phyloP scores from a whole-genome alignment of 179 eudicot genomes.

The Heliamphora ciliata region DNA sequence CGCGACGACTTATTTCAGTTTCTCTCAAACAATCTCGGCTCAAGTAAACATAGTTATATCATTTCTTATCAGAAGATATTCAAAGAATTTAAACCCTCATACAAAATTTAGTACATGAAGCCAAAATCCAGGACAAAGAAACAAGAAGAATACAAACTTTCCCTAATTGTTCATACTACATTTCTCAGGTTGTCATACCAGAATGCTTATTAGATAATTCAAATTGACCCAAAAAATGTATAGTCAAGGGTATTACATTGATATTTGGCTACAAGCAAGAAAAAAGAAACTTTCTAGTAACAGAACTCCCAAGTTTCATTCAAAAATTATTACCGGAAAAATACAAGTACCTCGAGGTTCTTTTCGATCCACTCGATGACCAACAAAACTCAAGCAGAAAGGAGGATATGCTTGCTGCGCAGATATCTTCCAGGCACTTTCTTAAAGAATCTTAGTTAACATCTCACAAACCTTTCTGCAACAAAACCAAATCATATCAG shows the following conservation, averaged over 20 bases:
- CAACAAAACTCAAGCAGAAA: conserved; percentile 6
- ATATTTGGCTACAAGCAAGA: background rate
- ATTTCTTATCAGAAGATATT: background rate
- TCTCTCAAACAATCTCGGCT: background rate
- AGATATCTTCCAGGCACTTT: background rate
- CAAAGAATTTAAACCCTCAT: background rate
- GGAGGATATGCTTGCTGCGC: background rate
- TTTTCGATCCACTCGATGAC: background rate
- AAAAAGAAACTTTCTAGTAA: background rate
- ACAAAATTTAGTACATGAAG: background rate
- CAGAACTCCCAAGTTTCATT: background rate
- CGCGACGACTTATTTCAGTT: background rate
- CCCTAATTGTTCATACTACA: background rate
- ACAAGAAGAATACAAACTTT: no score
- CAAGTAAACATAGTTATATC: background rate
- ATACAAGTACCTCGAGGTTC: background rate
- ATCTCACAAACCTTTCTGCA: background rate
- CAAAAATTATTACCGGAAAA: background rate
- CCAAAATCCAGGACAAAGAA: background rate
- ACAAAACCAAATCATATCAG: background rate
- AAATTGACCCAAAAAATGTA: background rate
- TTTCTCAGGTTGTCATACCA: background rate
- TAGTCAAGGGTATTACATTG: background rate
- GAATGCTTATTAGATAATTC: conserved; percentile 6
- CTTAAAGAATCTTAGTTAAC: background rate